Conservation (phyloP, 257 asterid species). For the Salvia rosmarinus region DNA sequence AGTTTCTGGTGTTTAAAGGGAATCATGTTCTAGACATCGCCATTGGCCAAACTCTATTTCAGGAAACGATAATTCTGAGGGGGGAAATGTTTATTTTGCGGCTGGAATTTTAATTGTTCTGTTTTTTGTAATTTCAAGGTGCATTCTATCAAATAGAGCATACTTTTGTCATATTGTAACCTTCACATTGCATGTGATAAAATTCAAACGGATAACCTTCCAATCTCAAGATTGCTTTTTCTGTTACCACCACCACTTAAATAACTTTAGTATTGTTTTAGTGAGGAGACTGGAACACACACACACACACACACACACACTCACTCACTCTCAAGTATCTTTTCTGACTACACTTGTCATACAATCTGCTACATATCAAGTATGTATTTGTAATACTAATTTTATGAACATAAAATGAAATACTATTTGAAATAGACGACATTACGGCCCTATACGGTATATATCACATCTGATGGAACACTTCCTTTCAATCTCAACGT, state of each 20-base stretch:
- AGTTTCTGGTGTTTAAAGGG: conserved; percentile 12
- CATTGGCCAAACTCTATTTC: conserved; percentile 2
- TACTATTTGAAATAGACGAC: background rate
- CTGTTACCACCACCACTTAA: too few relatives aligned
- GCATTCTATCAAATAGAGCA: conserved; percentile 20
- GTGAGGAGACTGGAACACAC: too few relatives aligned
- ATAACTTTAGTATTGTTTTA: too few relatives aligned
- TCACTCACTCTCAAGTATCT: background rate
- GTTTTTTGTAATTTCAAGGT: background rate
- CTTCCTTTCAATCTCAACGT: conserved; percentile 9
- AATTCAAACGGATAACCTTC: background rate
- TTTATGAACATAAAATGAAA: too few relatives aligned
- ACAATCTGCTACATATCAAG: too few relatives aligned
- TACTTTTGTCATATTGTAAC: background rate
- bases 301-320: too few relatives aligned
- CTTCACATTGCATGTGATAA: background rate
- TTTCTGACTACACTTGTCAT: too few relatives aligned
- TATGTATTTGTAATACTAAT: too few relatives aligned
- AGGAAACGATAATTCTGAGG: background rate
- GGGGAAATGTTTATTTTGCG: background rate
- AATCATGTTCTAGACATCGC: conserved; percentile 19
- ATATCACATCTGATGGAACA: conserved; percentile 19
- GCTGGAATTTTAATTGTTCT: conserved; percentile 16
- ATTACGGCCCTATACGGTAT: background rate
- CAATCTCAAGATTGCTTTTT: too few relatives aligned